Evolutionary conservation across 495 filamentous ascomycete genomes (phyloP).

Genomic region (Tuber brumale): DNA sequence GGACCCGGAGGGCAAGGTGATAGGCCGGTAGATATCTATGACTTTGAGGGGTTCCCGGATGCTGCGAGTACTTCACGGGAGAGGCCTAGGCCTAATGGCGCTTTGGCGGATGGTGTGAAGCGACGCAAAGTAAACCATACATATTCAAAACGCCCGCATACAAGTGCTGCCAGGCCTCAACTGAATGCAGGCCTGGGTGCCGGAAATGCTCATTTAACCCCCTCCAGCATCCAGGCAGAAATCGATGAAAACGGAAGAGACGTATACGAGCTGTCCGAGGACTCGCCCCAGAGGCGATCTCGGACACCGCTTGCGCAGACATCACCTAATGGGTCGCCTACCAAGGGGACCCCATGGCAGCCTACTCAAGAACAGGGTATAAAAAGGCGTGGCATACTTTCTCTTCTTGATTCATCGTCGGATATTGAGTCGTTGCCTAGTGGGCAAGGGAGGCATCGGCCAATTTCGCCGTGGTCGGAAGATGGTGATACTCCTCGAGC

Average conservation of each 20-base stretch:
- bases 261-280: slow-evolving; percentile 32
- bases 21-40: slow-evolving; percentile 13
- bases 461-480: not conserved
- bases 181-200: not conserved
- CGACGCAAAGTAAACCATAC: slow-evolving; percentile 44
- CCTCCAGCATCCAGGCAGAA: not conserved
- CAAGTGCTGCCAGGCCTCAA: slow-evolving; percentile 7
- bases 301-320: slow-evolving; percentile 11
- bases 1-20: slow-evolving; percentile 18
- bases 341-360: not conserved
- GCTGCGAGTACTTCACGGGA: slow-evolving; percentile 28
- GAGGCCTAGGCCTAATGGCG: slow-evolving; percentile 6
- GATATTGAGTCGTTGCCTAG: slow-evolving; percentile 19
- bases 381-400: slow-evolving; percentile 23
- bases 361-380: not conserved
- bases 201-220: slow-evolving; percentile 9
- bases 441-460: not conserved
- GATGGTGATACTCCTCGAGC: slow-evolving; percentile 3
- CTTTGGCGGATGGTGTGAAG: slow-evolving; percentile 37
- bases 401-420: slow-evolving; percentile 24
- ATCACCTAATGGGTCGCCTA: not conserved
- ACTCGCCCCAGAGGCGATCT: not conserved
- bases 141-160: slow-evolving; percentile 22
- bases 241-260: slow-evolving; percentile 10
- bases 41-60: slow-evolving; percentile 34